These are phyloP conservation scores for Ascochyta lentis DNA, from an alignment of 2,329 filamentous ascomycete species.

Conservation along the genomic window DNA sequence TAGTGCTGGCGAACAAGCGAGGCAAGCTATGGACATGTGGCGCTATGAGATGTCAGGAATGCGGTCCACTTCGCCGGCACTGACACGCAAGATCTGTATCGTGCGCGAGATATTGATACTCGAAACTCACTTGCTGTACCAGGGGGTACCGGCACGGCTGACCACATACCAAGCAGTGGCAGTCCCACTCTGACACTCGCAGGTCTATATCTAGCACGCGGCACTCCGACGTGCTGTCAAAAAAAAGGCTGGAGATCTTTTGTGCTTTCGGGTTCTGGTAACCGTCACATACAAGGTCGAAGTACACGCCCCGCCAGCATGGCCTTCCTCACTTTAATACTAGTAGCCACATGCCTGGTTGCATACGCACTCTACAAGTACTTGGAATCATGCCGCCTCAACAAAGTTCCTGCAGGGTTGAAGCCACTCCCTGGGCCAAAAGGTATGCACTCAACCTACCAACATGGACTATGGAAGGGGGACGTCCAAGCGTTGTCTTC, in stretches of 20 bases:
- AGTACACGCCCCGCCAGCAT: conserved; percentile 30
- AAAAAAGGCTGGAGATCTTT: conserved; percentile 20
- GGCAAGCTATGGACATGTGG: conserved; percentile 1
- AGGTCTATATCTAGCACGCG: conserved; percentile 40
- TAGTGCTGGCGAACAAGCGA: not conserved
- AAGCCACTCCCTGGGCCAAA: conserved; percentile 51
- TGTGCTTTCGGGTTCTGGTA: conserved; percentile 7
- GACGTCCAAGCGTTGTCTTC: not conserved
- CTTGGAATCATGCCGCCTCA: conserved; percentile 31
- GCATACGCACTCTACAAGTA: conserved; percentile 42
- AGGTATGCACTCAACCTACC: conserved; percentile 36
- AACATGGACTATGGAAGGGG: not conserved
- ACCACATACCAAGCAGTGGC: conserved; percentile 23
- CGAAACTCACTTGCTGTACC: conserved; percentile 25
- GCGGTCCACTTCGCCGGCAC: conserved; percentile 22
- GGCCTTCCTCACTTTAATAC: conserved; percentile 39
- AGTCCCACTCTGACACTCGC: conserved; percentile 24
- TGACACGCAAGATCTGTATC: conserved; percentile 30
- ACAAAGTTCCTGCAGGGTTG: conserved; percentile 42
- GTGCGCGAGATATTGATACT: conserved; percentile 31
- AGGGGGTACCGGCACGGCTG: conserved; percentile 21
- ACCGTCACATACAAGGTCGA: conserved; percentile 13
- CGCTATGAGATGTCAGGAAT: conserved; percentile 17
- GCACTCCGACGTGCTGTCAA: conserved; percentile 16
- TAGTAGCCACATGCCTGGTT: conserved; percentile 31